Evolutionary conservation across 2,329 filamentous ascomycete species (phyloP).

Genomic region (Biscogniauxia sp.): DNA sequence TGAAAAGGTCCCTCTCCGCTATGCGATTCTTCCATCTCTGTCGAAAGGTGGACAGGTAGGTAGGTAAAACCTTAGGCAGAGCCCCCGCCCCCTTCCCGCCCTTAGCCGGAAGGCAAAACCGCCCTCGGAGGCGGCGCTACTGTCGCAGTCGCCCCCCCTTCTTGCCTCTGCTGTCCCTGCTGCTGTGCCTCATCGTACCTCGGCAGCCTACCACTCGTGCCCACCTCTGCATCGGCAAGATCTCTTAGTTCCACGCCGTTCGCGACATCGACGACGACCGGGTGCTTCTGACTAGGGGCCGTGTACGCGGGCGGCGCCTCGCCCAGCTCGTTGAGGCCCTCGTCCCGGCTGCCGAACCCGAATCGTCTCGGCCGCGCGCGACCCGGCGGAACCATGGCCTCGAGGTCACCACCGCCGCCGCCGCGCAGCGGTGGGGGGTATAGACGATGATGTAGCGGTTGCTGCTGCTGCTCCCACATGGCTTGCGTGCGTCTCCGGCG

Average conservation of each 20-base stretch:
- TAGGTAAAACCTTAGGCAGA: too few species aligned
- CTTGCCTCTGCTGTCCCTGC: not conserved
- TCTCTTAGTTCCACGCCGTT: conserved; percentile 21
- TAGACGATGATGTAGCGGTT: too few species aligned
- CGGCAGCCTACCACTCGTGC: conserved; percentile 11
- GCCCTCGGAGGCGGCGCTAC: conserved; percentile 21
- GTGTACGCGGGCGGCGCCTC: conserved; percentile 34
- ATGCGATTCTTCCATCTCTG: too few species aligned
- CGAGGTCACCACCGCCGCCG: conserved; percentile 19
- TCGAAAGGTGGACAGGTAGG: too few species aligned
- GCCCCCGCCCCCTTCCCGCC: too few species aligned
- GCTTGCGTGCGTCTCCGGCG: conserved; percentile 21
- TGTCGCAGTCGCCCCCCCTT: conserved; percentile 1
- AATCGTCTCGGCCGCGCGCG: conserved; percentile 11
- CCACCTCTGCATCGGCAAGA: conserved; percentile 10
- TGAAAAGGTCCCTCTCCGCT: too few species aligned
- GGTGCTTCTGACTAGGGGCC: conserved; percentile 17
- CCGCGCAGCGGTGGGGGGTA: conserved; percentile 4
- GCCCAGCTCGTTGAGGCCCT: conserved; percentile 34
- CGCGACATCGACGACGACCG: conserved; percentile 7
- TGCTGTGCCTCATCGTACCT: conserved; percentile 18
- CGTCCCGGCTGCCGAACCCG: conserved; percentile 25
- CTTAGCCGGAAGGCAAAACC: conserved; percentile 15
- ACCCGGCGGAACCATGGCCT: conserved; percentile 10
- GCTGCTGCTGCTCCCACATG: conserved; percentile 10